phyloP scores from a whole-genome alignment of 2,329 filamentous ascomycete species.

The Talaromyces sp. region DNA sequence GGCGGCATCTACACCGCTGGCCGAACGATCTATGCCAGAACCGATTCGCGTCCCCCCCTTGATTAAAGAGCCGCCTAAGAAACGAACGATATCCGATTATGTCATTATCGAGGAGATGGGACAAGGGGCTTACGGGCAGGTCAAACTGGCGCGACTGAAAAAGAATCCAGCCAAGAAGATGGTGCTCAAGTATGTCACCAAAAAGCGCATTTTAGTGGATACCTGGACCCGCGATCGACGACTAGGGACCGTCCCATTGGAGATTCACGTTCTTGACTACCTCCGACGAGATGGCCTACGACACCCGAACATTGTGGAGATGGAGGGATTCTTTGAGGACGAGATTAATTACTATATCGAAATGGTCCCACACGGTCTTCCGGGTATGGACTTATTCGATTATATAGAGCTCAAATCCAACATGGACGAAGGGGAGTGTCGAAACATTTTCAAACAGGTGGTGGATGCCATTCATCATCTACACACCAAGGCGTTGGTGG shows the following conservation, averaged over 20 bases:
- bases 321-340: conserved; percentile 63
- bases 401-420: conserved; percentile 95
- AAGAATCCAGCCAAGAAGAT: conserved; percentile 70
- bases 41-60: conserved; percentile 26
- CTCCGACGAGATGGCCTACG: conserved; percentile 66
- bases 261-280: conserved; percentile 95
- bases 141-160: conserved; percentile 88
- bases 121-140: conserved; percentile 94
- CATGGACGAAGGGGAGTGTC: conserved; percentile 92
- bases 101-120: conserved; percentile 96
- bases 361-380: conserved; percentile 87
- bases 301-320: conserved; percentile 63
- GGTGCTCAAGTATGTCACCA: conserved; percentile 96
- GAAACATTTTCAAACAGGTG: conserved; percentile 93
- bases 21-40: conserved; percentile 37
- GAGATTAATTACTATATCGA: conserved; percentile 92
- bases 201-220: conserved; percentile 91
- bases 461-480: conserved; percentile 84
- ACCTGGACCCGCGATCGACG: conserved; percentile 95
- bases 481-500: conserved; percentile 83
- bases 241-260: conserved; percentile 87
- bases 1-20: conserved; percentile 44
- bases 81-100: conserved; percentile 87
- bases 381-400: conserved; percentile 97
- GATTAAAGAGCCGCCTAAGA: conserved; percentile 44